Conservation (phyloP, 441 rosid species). For the Eutrema salsugineum region DNA sequence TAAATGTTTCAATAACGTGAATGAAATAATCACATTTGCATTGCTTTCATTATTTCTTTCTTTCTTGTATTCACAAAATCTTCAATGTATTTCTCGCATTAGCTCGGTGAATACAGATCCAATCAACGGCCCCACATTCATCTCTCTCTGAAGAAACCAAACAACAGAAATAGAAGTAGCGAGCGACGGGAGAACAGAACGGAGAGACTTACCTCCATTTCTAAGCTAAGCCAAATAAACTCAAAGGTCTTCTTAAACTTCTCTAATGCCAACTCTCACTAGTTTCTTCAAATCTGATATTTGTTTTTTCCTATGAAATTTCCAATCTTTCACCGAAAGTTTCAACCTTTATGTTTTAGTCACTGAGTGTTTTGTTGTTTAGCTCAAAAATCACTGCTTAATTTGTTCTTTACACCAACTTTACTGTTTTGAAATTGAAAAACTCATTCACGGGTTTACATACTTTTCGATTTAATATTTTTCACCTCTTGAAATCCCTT, state of each 20-base stretch:
- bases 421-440: not conserved
- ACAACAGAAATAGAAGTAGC: constrained; percentile 29
- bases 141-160: constrained; percentile 14
- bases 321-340: not conserved
- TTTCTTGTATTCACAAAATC: not conserved
- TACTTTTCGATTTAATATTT: not conserved
- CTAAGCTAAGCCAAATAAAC: constrained; percentile 14
- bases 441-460: constrained; percentile 9
- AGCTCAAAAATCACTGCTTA: constrained; percentile 22
- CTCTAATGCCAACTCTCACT: not conserved
- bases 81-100: constrained; percentile 7
- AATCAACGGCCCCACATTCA: constrained; percentile 62
- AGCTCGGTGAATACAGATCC: constrained; percentile 43
- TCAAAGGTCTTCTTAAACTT: not conserved
- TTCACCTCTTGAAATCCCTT: not conserved
- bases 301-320: not conserved
- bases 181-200: constrained; percentile 33
- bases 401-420: not conserved
- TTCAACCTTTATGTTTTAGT: not conserved
- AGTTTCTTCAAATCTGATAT: not conserved
- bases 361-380: constrained; percentile 6
- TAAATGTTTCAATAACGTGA: not conserved
- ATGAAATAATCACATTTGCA: not conserved
- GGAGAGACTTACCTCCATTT: constrained; percentile 41
- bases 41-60: not conserved